Base-by-base conservation (phyloP, 208 protist species). In the Acanthamoeba triangularis region DNA sequence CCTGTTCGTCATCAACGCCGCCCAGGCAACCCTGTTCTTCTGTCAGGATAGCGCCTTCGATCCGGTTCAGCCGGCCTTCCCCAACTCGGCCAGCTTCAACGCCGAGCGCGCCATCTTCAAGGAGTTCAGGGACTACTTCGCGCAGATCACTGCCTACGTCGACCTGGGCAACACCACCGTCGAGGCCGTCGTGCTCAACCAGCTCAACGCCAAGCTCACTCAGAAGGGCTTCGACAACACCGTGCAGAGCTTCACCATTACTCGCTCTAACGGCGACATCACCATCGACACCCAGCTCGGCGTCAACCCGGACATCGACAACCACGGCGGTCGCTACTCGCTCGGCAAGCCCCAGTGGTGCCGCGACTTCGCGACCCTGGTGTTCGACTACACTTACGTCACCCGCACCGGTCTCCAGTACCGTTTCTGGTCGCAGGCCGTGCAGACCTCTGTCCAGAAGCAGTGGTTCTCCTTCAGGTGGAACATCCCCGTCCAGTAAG, bases 311-410 rank as follows among this genome's bases (percentile, higher is more conserved):
- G 63, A n/a, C 63, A n/a, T 72, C n/a, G 63, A 72, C 63, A 72
- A 72, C 63, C 63, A 72, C 28, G 63, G 63, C n/a, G 63, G 63
- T n/a, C 63, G 63, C 63, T 72, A 72, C 63, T 72, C 63, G 63
- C 23, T 72, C 11, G 63, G 63, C 63, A 72, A 72, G 63, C n/a
- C 28, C 11, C 30, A 35, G 65, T 37, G 25, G 65, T 74, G 65
- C 65, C 65, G 65, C 16, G 65, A 74, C 65, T 74, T 30, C 8
- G 11, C 3, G 16, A 85, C 47, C 10, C 25, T 47, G 5, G 76
- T 56, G 25, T 85, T 85, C n/a, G 76, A 85, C 47, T 59, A 52
- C 76, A 85, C 47, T 41, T 47, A 56, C 76, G 44, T 85, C 28
- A 47, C 76, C 28, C 76, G 44, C 41, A 47, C 47, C 76, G 25